phyloP scores from a whole-genome alignment of 371 early-diverging fungal species.

The Saksenaea oblongispora region DNA sequence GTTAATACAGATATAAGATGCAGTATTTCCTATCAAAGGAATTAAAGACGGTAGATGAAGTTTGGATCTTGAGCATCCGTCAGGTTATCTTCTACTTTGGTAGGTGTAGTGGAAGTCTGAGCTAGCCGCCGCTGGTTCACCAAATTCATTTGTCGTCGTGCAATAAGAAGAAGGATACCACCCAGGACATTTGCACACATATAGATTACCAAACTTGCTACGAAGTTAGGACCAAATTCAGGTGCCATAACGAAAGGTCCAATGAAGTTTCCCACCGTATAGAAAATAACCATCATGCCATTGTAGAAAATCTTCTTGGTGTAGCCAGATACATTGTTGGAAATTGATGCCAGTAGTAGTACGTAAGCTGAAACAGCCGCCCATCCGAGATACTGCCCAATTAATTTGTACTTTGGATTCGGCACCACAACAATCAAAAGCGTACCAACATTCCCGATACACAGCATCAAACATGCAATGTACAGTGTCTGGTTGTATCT shows the following conservation, averaged over 20 bases:
- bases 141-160: conserved; percentile 23
- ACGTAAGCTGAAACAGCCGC: conserved; percentile 9
- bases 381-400: conserved; percentile 9
- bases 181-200: conserved; percentile 8
- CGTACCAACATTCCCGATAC: conserved; percentile 13
- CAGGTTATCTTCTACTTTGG: conserved; percentile 29
- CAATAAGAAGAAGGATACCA: conserved; percentile 13
- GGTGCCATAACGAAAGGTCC: conserved; percentile 23
- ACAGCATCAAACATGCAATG: conserved; percentile 2
- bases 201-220: conserved; percentile 19
- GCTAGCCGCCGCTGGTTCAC: conserved; percentile 20
- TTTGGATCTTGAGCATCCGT: conserved; percentile 35
- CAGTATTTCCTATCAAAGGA: too few relatives aligned
- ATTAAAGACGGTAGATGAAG: conserved; percentile 31
- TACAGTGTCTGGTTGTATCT: conserved; percentile 9
- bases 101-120: conserved; percentile 7
- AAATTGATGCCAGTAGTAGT: conserved; percentile 11
- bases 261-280: neutral
- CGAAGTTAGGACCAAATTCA: conserved; percentile 10
- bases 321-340: conserved; percentile 19
- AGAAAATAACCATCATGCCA: conserved; percentile 14
- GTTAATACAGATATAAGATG: too few relatives aligned
- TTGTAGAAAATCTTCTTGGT: conserved; percentile 25
- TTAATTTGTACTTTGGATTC: conserved; percentile 2
- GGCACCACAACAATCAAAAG: conserved; percentile 12